Evolutionary conservation across 352 stramenopile species (phyloP).

Genomic region (Phytophthora megakarya): DNA sequence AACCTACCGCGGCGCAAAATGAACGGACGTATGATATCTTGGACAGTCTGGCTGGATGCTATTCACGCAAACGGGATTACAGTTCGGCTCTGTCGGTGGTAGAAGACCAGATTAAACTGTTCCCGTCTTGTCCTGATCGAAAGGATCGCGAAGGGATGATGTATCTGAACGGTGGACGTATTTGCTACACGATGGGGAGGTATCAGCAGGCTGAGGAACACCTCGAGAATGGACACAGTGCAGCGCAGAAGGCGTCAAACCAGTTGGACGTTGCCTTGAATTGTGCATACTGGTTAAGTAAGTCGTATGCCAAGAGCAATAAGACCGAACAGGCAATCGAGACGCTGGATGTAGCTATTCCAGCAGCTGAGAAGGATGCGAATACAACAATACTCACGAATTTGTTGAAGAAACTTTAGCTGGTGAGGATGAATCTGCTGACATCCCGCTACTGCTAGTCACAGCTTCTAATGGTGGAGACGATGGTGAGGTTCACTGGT

Average conservation of each 20-base stretch:
- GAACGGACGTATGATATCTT: conserved; percentile 68
- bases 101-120: conserved; percentile 53
- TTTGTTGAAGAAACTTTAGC: conserved; percentile 49
- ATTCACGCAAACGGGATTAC: conserved; percentile 61
- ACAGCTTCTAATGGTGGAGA: conserved; percentile 22
- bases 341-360: conserved; percentile 33
- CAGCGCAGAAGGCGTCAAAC: conserved; percentile 20
- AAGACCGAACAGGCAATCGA: conserved; percentile 37
- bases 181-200: conserved; percentile 61
- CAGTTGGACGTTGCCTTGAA: conserved; percentile 51
- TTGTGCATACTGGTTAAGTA: conserved; percentile 57
- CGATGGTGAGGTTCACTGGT: conserved; percentile 30
- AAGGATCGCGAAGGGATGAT: conserved; percentile 50
- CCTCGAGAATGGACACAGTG: conserved; percentile 46
- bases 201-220: conserved; percentile 50
- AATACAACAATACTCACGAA: conserved; percentile 31
- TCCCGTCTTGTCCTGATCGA: conserved; percentile 46
- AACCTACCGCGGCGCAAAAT: conserved; percentile 36
- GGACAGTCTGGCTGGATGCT: conserved; percentile 54
- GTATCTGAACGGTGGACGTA: conserved; percentile 62
- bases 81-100: conserved; percentile 57
- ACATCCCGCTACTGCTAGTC: neutral
- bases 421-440: conserved; percentile 53
- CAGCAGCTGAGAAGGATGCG: conserved; percentile 29
- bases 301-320: conserved; percentile 43